Percentiles rank a stretch among this genome's conserved stretches.
These are phyloP conservation scores for Apiotrichum domesticum DNA, from an alignment of 1,284 basidiomycete genomes.

Conservation along the genomic window DNA sequence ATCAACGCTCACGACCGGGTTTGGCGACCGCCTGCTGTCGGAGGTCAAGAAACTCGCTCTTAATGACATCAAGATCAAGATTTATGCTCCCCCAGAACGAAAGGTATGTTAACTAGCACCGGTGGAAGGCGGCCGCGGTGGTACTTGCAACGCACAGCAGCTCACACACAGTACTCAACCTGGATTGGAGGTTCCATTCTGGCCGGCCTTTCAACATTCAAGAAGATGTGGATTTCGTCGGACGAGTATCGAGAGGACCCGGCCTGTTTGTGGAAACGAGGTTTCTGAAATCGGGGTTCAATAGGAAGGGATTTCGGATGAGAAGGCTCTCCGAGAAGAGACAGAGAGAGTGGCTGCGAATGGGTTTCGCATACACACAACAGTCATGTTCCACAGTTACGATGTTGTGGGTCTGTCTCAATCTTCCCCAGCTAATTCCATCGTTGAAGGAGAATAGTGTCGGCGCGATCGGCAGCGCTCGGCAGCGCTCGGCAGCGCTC, in stretches of 20 bases:
- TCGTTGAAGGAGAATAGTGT: too few relatives aligned
- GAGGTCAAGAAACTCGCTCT: slow-evolving; percentile 96
- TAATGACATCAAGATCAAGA: slow-evolving; percentile 98
- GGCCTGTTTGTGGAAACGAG: slow-evolving; percentile 33
- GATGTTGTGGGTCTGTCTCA: too few relatives aligned
- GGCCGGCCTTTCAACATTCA: slow-evolving; percentile 93
- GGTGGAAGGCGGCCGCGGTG: too few relatives aligned
- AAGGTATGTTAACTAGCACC: slow-evolving; percentile 51
- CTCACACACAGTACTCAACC: slow-evolving; percentile 66
- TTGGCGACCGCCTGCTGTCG: slow-evolving; percentile 89
- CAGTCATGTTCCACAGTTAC: too few relatives aligned
- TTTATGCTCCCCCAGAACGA: slow-evolving; percentile 97
- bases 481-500: background rate
- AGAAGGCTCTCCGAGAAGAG: background rate
- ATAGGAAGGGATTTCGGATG: background rate
- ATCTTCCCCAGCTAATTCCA: too few relatives aligned
- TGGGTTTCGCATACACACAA: too few relatives aligned
- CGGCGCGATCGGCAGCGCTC: too few relatives aligned
- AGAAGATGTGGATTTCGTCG: slow-evolving; percentile 99
- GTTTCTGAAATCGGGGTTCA: background rate
- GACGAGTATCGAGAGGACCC: slow-evolving; percentile 99
- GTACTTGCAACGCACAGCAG: too few relatives aligned
- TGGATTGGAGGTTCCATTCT: slow-evolving; percentile 99
- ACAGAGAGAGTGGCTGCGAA: too few relatives aligned
- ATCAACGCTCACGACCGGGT: slow-evolving; percentile 89